Evolutionary conservation across 2,329 filamentous ascomycete species (phyloP).

Genomic region (Stylonectria norvegica): DNA sequence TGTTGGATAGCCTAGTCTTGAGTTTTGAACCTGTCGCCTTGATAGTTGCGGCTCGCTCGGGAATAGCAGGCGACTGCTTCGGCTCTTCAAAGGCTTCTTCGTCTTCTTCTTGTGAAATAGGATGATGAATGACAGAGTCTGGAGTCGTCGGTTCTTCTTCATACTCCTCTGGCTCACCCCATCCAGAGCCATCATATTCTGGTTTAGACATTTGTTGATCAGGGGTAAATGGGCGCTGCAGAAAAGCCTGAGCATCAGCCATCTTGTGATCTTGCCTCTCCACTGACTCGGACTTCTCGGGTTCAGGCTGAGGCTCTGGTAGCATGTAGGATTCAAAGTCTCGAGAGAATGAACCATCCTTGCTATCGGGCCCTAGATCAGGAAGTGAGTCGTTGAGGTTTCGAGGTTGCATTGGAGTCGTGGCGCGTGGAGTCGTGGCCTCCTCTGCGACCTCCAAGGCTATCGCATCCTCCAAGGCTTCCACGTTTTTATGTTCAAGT

Average conservation of each 20-base stretch:
- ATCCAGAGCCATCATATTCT: slow-evolving; percentile 61
- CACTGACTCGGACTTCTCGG: slow-evolving; percentile 10
- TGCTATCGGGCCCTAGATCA: slow-evolving; percentile 34
- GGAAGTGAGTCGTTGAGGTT: slow-evolving; percentile 33
- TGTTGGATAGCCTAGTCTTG: slow-evolving; percentile 84
- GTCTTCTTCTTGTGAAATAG: slow-evolving; percentile 44
- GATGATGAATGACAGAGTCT: slow-evolving; percentile 85
- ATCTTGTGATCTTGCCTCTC: slow-evolving; percentile 32
- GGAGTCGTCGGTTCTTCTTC: slow-evolving; percentile 69
- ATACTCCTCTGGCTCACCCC: slow-evolving; percentile 52
- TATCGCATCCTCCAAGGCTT: slow-evolving; percentile 14
- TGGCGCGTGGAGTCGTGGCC: slow-evolving; percentile 48
- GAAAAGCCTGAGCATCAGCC: slow-evolving; percentile 34
- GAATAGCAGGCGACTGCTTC: slow-evolving; percentile 61
- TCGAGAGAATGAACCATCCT: slow-evolving; percentile 39
- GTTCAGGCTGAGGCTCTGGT: slow-evolving; percentile 32
- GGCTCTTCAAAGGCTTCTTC: slow-evolving; percentile 40
- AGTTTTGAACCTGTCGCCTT: slow-evolving; percentile 82
- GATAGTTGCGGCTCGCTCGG: slow-evolving; percentile 82
- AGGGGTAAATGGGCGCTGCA: slow-evolving; percentile 48
- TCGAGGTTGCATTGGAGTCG: slow-evolving; percentile 22
- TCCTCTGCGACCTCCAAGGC: slow-evolving; percentile 41
- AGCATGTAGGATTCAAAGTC: slow-evolving; percentile 48
- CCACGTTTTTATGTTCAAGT: slow-evolving; percentile 2
- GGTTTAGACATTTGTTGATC: slow-evolving; percentile 53